Conservation (phyloP, 371 early-diverging fungal genomes). For the Phascolomyces articulosus region DNA sequence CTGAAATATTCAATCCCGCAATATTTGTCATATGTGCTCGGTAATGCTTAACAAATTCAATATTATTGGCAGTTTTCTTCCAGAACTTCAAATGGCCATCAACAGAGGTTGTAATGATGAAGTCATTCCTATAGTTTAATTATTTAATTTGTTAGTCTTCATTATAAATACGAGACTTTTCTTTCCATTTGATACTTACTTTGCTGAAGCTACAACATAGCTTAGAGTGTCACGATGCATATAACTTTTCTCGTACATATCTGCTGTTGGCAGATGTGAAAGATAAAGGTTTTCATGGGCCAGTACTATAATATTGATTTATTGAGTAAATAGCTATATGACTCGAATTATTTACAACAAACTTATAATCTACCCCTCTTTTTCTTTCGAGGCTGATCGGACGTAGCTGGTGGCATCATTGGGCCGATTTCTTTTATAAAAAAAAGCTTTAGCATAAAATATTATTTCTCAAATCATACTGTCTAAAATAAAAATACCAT, state of each 20-base stretch:
- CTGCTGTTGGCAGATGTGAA: conserved; percentile 76
- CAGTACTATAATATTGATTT: conserved; percentile 40
- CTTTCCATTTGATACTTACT: conserved; percentile 23
- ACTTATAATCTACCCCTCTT: conserved; percentile 45
- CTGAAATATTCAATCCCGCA: conserved; percentile 62
- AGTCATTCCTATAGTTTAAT: conserved; percentile 69
- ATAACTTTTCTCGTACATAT: conserved; percentile 91
- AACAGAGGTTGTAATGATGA: conserved; percentile 89
- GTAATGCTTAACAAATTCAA: conserved; percentile 98
- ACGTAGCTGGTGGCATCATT: conserved; percentile 34
- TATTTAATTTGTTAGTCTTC: too few species aligned
- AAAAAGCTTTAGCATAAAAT: too few species aligned
- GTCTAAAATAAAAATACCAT: too few species aligned
- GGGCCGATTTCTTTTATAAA: conserved; percentile 46
- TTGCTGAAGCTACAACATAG: conserved; percentile 76
- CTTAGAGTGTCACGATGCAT: conserved; percentile 95
- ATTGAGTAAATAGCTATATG: neutral
- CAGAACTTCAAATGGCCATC: conserved; percentile 98
- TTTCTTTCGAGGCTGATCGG: conserved; percentile 37
- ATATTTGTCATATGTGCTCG: conserved; percentile 80
- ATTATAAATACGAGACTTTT: too few species aligned
- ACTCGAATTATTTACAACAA: neutral
- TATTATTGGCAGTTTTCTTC: conserved; percentile 92
- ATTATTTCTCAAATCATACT: too few species aligned
- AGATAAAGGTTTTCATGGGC: conserved; percentile 81